phyloP scores from a whole-genome alignment of 2,329 filamentous ascomycete genomes.

The Pseudogymnoascus sp. region DNA sequence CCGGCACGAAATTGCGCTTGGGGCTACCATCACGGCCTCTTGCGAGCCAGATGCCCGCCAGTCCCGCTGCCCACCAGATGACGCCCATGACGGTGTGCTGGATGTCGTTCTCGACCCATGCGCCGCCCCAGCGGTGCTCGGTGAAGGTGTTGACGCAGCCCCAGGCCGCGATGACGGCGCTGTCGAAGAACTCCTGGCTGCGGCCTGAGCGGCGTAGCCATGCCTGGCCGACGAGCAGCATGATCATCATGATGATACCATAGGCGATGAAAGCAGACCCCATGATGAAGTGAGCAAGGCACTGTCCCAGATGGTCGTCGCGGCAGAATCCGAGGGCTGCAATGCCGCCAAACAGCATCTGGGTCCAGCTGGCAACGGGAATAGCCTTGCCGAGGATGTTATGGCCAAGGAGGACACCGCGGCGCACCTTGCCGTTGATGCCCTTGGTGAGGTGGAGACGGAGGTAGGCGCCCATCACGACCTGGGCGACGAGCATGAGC shows the following conservation, averaged over 20 bases:
- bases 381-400: constrained; percentile 80
- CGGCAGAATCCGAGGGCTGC: constrained; percentile 88
- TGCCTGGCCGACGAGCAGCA: constrained; percentile 80
- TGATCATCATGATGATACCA: constrained; percentile 76
- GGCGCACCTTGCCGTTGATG: constrained; percentile 71
- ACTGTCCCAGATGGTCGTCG: constrained; percentile 85
- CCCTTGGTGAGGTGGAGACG: constrained; percentile 84
- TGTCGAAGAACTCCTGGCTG: constrained; percentile 97
- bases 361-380: constrained; percentile 80
- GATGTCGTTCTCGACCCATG: constrained; percentile 89
- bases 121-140: constrained; percentile 85
- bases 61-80: constrained; percentile 92
- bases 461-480: constrained; percentile 77
- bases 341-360: constrained; percentile 95
- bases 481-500: constrained; percentile 69
- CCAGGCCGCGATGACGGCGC: constrained; percentile 84
- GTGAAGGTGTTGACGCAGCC: constrained; percentile 98
- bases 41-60: constrained; percentile 89
- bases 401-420: constrained; percentile 65
- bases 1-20: constrained; percentile 88
- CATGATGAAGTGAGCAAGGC: constrained; percentile 97
- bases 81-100: constrained; percentile 99
- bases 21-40: constrained; percentile 75
- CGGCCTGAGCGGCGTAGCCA: constrained; percentile 79
- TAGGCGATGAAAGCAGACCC: constrained; percentile 94